A percentile compares a stretch with the other conserved stretches of the same genome.
These are phyloP conservation scores for Lecanosticta acicola DNA, from an alignment of 2,329 filamentous ascomycete genomes.

Conservation along the genomic window DNA sequence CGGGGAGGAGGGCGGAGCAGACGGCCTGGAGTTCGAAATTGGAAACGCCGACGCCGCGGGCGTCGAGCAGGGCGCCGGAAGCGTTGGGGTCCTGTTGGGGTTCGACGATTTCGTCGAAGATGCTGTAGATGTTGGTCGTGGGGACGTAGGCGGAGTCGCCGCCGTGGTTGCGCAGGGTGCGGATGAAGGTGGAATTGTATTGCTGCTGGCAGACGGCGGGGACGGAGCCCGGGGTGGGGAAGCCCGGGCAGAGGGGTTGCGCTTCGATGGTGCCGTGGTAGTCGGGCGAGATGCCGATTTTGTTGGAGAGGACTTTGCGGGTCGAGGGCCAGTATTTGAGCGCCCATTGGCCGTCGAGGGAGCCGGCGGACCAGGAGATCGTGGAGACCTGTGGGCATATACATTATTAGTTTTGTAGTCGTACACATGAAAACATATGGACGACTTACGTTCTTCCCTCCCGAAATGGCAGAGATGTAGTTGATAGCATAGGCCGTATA, in stretches of 20 bases:
- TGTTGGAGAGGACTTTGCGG: slow-evolving; percentile 40
- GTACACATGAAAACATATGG: too few species aligned
- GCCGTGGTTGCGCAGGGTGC: slow-evolving; percentile 38
- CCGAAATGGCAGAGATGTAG: slow-evolving; percentile 44
- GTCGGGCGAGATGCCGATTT: slow-evolving; percentile 48
- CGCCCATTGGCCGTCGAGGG: slow-evolving; percentile 51
- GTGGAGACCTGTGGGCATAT: slow-evolving; percentile 39
- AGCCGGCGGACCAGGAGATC: slow-evolving; percentile 53
- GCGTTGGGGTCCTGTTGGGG: slow-evolving; percentile 44
- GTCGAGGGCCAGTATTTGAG: slow-evolving; percentile 54
- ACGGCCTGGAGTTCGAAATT: slow-evolving; percentile 47
- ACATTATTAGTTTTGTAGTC: too few species aligned
- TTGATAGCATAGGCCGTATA: slow-evolving; percentile 55
- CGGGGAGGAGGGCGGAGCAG: slow-evolving; percentile 34
- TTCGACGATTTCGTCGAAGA: slow-evolving; percentile 49
- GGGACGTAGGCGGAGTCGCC: slow-evolving; percentile 51
- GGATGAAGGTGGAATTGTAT: slow-evolving; percentile 42
- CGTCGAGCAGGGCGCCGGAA: slow-evolving; percentile 42
- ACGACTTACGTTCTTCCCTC: slow-evolving; percentile 28
- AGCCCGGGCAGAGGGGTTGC: slow-evolving; percentile 30
- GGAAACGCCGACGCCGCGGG: slow-evolving; percentile 42
- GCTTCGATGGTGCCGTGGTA: slow-evolving; percentile 46
- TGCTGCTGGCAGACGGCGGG: slow-evolving; percentile 46
- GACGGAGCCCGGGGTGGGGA: slow-evolving; percentile 23
- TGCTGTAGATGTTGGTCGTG: slow-evolving; percentile 49